Evolutionary conservation across 2,329 filamentous ascomycete species (phyloP).

Genomic region (Hymenotorrendiella dingleyae): DNA sequence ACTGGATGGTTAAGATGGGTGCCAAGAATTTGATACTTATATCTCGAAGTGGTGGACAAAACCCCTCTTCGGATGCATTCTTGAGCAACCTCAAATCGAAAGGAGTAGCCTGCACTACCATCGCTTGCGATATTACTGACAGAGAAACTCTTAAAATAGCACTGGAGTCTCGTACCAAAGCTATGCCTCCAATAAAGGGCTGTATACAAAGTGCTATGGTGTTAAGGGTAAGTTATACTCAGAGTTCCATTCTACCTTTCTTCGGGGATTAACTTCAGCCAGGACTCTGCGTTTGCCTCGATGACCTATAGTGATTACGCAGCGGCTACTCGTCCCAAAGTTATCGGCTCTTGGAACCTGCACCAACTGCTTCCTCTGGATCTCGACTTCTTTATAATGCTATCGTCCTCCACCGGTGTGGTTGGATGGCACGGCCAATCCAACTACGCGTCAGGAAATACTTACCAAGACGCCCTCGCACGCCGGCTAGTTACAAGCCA

Average conservation of each 20-base stretch:
- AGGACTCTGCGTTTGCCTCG: constrained; percentile 18
- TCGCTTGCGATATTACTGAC: constrained; percentile 43
- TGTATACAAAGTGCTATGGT: constrained; percentile 43
- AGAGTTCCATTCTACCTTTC: neutral
- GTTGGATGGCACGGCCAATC: constrained; percentile 4
- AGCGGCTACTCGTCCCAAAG: constrained; percentile 32
- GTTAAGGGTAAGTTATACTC: constrained; percentile 20
- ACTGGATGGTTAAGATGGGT: constrained; percentile 20
- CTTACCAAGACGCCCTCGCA: constrained; percentile 21
- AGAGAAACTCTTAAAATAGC: constrained; percentile 16
- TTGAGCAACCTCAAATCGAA: constrained; percentile 9
- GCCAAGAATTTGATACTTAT: constrained; percentile 26
- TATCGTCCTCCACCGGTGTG: constrained; percentile 32
- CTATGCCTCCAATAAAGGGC: constrained; percentile 32
- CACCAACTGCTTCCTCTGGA: constrained; percentile 12
- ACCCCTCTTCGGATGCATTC: constrained; percentile 4
- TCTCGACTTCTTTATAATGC: constrained; percentile 14
- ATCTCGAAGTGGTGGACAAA: constrained; percentile 19
- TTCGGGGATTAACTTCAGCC: neutral
- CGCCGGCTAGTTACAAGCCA: constrained; percentile 9
- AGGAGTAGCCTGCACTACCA: constrained; percentile 38
- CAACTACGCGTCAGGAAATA: constrained; percentile 26
- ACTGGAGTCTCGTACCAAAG: neutral
- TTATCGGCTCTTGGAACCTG: constrained; percentile 20
- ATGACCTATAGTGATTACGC: constrained; percentile 35